These are phyloP conservation scores for Cytospora paraplurivora DNA, from an alignment of 2,329 filamentous ascomycete species.

Conservation along the genomic window DNA sequence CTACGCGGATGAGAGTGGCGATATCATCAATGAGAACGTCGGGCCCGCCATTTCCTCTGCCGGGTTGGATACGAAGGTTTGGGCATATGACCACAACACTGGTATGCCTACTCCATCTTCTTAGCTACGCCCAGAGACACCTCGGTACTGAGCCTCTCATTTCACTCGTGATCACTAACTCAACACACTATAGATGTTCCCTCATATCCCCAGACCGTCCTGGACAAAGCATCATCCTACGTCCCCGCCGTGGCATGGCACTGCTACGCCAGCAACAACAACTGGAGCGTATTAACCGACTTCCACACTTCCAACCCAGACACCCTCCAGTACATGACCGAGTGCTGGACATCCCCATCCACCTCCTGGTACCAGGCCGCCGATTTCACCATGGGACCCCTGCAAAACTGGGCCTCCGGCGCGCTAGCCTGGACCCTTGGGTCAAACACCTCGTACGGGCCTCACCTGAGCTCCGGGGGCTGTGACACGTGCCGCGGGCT, in stretches of 20 bases:
- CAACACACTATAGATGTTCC: constrained; percentile 33
- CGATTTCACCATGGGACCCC: constrained; percentile 52
- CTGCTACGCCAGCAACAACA: constrained; percentile 42
- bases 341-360: constrained; percentile 45
- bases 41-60: constrained; percentile 43
- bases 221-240: constrained; percentile 37
- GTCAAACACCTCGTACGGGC: constrained; percentile 46
- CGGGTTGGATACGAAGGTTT: constrained; percentile 49
- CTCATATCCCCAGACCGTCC: constrained; percentile 43
- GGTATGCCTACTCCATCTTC: constrained; percentile 27
- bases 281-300: constrained; percentile 42
- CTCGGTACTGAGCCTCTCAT: not conserved
- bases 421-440: constrained; percentile 49
- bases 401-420: constrained; percentile 50
- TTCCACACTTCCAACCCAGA: constrained; percentile 45
- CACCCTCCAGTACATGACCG: constrained; percentile 51
- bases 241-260: constrained; percentile 45
- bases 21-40: constrained; percentile 42
- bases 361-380: constrained; percentile 43
- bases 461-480: constrained; percentile 44
- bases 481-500: constrained; percentile 52
- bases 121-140: not conserved
- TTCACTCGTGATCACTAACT: not conserved
- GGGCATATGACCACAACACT: constrained; percentile 46
- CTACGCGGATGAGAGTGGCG: constrained; percentile 41